Evolutionary conservation across 1,284 basidiomycete genomes (phyloP).

Genomic region (Ceraceosorus bombacis): DNA sequence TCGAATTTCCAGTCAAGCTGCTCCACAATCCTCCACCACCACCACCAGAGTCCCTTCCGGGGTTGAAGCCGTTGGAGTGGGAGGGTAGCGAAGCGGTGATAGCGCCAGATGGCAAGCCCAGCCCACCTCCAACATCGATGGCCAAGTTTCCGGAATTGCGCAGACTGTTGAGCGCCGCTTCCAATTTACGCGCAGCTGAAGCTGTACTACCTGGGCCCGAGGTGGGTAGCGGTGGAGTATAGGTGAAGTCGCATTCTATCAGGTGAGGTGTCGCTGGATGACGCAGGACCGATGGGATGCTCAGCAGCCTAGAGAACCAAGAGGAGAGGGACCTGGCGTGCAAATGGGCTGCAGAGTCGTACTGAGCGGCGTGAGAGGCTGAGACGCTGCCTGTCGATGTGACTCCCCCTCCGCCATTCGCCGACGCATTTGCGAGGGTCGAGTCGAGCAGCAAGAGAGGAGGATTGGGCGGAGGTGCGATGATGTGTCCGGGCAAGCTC

Average conservation of each 20-base stretch:
- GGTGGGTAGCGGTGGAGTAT: slow-evolving; percentile 6
- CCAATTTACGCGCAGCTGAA: slow-evolving; percentile 2
- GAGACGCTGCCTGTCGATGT: too few relatives aligned
- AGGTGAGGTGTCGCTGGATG: slow-evolving; percentile 26
- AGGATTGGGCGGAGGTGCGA: slow-evolving; percentile 2
- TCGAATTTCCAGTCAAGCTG: too few relatives aligned
- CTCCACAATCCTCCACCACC: too few relatives aligned
- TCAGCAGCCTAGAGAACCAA: slow-evolving; percentile 3
- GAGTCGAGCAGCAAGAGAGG: not conserved
- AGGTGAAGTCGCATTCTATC: slow-evolving; percentile 14
- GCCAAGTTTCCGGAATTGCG: not conserved
- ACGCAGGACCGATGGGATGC: slow-evolving; percentile 11
- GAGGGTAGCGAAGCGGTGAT: not conserved
- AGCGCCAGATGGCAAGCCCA: slow-evolving; percentile 7
- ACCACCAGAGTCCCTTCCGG: slow-evolving; percentile 1
- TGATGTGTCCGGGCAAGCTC: slow-evolving; percentile 3
- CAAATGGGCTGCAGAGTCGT: not conserved
- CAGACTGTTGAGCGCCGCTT: not conserved
- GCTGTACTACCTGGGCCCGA: slow-evolving; percentile 4
- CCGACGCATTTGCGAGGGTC: not conserved
- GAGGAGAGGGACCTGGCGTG: not conserved
- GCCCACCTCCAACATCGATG: slow-evolving; percentile 10
- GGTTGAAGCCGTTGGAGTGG: not conserved
- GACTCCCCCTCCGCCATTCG: not conserved
- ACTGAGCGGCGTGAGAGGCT: not conserved